phyloP scores from a whole-genome alignment of 2,329 filamentous ascomycete genomes.

The Lachnellula arida region DNA sequence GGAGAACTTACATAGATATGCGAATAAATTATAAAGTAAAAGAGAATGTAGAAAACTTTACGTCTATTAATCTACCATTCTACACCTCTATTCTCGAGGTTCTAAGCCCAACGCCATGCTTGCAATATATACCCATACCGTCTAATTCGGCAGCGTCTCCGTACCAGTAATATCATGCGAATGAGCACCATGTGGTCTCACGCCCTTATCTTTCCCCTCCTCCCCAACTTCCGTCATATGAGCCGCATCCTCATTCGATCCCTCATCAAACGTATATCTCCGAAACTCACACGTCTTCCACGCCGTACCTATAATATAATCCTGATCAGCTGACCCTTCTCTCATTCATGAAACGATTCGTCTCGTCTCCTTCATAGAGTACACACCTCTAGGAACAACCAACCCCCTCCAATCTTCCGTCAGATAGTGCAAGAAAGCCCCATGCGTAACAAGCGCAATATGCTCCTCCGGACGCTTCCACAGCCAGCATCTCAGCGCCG shows the following conservation, averaged over 20 bases:
- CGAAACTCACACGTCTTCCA: slow-evolving; percentile 17
- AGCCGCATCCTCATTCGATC: slow-evolving; percentile 14
- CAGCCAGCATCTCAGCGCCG: slow-evolving; percentile 11
- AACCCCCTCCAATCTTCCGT: slow-evolving; percentile 16
- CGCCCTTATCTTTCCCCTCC: background rate
- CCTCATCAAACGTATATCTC: slow-evolving; percentile 11
- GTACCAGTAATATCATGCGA: slow-evolving; percentile 12
- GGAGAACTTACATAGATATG: background rate
- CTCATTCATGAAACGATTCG: background rate
- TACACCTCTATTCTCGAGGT: background rate
- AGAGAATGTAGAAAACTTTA: background rate
- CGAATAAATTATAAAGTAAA: background rate
- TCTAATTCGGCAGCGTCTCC: background rate
- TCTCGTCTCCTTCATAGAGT: background rate
- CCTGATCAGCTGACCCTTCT: background rate
- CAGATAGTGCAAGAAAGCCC: slow-evolving; percentile 17
- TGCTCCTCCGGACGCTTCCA: slow-evolving; percentile 13
- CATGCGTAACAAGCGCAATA: slow-evolving; percentile 18
- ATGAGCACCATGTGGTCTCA: slow-evolving; percentile 13
- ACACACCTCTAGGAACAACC: slow-evolving; percentile 5
- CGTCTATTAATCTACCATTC: background rate
- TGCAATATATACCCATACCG: background rate
- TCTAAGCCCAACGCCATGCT: background rate
- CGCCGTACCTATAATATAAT: slow-evolving; percentile 8
- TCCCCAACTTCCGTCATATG: slow-evolving; percentile 14